Base-by-base conservation (phyloP, 2,329 filamentous ascomycete species). In the Elsinoe australis region DNA sequence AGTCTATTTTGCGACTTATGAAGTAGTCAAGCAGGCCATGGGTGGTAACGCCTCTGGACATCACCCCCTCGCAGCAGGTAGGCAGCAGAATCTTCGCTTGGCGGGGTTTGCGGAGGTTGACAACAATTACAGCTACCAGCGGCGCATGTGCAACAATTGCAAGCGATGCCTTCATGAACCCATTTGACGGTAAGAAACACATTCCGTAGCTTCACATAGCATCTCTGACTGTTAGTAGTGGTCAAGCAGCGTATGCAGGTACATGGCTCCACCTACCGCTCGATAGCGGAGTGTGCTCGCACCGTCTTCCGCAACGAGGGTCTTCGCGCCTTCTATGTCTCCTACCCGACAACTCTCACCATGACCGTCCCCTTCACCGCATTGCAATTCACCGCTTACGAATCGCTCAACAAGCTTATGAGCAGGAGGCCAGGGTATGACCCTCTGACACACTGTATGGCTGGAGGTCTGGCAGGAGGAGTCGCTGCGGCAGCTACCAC, bases 211-310 rank as follows among this genome's bases (percentile, higher is more conserved):
- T 3, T 7, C 3, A 28, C n/a, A 21, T 19, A 10, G n/a, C 15
- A 22, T 3, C 7, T n/a, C 10, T 54, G 36, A 54, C 34, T 17
- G 35, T 15, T 35, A 41, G 22, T 61, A 95, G 92, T 98, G 53
- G 95, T 98, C 73, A 98, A 98, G 71, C 92, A 98, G 68, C 86
- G 92, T 59, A 98, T 98, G 92, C 92, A 98, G 68, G 85, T 98
- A 51, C 87, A 95, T 64, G 85, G 92, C 61, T 96, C 90, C n/a
- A 81, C 82, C 56, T 95, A 96, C 71, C 83, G 82, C 59, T 88
- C 85, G 17, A 83, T 96, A 69, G 65, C 76, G 49, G 84, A 95
- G 63, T 98, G 92, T 72, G 90, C 90, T 50, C 80, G 76, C 63
- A 83, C 87, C 56, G 84, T 98, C 52, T 95, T 95, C 70, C 80